Base-by-base conservation (phyloP, 768 basidiomycete species). In the Pisolithus orientalis region DNA sequence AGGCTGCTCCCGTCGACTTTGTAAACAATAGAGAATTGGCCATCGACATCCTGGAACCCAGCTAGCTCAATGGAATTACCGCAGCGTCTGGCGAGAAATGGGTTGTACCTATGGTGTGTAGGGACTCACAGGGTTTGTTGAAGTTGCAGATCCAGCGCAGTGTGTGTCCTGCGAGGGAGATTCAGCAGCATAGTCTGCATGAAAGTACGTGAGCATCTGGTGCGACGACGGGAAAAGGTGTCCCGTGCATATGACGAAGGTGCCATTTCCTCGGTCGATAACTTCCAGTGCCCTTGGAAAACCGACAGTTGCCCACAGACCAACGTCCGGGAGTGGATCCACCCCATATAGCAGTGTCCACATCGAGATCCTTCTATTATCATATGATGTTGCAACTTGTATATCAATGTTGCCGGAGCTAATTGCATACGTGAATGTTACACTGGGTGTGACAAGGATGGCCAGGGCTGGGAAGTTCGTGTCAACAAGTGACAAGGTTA, bases 1-100 rank as follows among this genome's bases (percentile, higher is more conserved):
- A 63, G 55, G 37, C 57, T 64, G 59, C 65, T 70, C 4, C 69
- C 69, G 43, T 70, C 69, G 24, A 70, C 60, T 53, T 57, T 57
- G 27, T 54, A 67, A 11, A 64, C 63, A 24, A 65, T 54, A 53
- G 59, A 70, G 6, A 57, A 56, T 21, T 34, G 47, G 10, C 69
- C 66, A 16, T 55, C 59, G 39, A 58, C 54, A 37, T 59, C 60
- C 7, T 62, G 51, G 57, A 60, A 59, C 1, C 64, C 67, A 9
- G 63, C 59, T 1, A 63, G 52, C 49, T 68, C 67, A 44, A 68
- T 68, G 5, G 57, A 56, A 24, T 65, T 64, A n/a, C 67, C 67
- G 24, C 32, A 44, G 40, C 4, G 56, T 53, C 31, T 61, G 52
- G 52, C 67, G 66, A n/a, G 55, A 54, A 40, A 66, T 55, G 0